Base-by-base conservation (phyloP, 73 alveolate species). In the Symbiodinium natans region DNA sequence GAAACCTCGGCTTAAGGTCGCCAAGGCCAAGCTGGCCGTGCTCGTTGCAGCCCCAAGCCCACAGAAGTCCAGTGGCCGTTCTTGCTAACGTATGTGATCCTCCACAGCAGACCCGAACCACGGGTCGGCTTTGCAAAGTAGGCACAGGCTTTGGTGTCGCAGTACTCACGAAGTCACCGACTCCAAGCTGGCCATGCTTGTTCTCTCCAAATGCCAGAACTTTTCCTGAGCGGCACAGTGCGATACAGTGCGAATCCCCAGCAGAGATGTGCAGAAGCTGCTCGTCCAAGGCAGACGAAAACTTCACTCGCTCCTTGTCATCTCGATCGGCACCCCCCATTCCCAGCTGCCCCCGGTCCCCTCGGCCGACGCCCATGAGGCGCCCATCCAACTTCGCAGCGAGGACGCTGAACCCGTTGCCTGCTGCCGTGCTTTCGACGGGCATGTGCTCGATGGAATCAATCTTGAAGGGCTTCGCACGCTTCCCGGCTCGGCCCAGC, bases 1-100 rank as follows among this genome's bases (percentile, higher is more conserved):
- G 98, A 42, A 92, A 75, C 33, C 98, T 54, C 0, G 98, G 98
- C 98, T 92, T 92, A 82, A 83, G 43, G 19, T 92, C 98, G 1
- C 98, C 98, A 42, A 92, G 59, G 63, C 98, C 98, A 29, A 92
- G 98, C 92, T 92, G 98, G 59, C 98, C 98, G 48, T 92, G 98
- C 59, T 92, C 98, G 27, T 92, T 92, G 82, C 92, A 75, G 41
- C 98, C 98, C 98, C 98, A 92, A 54, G 98, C 52, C 98, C 98
- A 92, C 2, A 92, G 92, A 36, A 92, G 42, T 4, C 98, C 98
- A 0, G 92, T 92, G 83, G 98, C 98, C 9, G 98, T 92, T 39
- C 48, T 41, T 42, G 54, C 43, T n/a, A 40, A 42, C 10, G 34
- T 31, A 42, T 41, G 34, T 23, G 74, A 29, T 1, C 43, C 92